These are phyloP conservation scores for Cladochytrium replicatum DNA, from an alignment of 192 early-diverging fungal genomes.

Conservation along the genomic window DNA sequence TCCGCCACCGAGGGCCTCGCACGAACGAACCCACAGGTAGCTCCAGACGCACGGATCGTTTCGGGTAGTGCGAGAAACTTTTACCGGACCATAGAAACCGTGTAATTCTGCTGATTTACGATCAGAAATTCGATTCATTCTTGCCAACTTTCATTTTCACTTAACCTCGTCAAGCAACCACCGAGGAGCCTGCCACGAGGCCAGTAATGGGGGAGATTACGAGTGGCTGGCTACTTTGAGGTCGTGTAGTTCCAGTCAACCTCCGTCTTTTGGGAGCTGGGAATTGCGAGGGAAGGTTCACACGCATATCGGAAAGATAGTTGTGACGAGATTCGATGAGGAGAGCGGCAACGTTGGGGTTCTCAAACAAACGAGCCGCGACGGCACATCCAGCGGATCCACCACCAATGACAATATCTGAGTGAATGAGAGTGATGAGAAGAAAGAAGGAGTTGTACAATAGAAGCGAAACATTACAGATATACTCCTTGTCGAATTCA, in stretches of 20 bases:
- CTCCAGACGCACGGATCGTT: not conserved
- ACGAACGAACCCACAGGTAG: too few species aligned
- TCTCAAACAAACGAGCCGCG: conserved; percentile 27
- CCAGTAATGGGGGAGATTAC: conserved; percentile 5
- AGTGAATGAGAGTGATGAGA: too few species aligned
- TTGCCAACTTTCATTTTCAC: too few species aligned
- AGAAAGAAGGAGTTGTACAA: too few species aligned
- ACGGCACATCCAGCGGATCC: conserved; percentile 25
- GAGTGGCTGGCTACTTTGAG: not conserved
- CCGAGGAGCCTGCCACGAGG: conserved; percentile 5
- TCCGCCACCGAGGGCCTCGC: too few species aligned
- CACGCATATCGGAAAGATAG: conserved; percentile 11
- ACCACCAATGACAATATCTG: conserved; percentile 28
- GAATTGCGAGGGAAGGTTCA: conserved; percentile 10
- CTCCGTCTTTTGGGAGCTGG: not conserved
- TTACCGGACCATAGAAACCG: not conserved
- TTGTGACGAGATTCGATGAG: conserved; percentile 29
- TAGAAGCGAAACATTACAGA: too few species aligned
- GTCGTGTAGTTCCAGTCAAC: conserved; percentile 13
- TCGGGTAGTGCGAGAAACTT: conserved; percentile 4
- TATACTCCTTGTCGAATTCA: too few species aligned
- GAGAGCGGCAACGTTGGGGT: conserved; percentile 26
- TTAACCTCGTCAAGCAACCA: conserved; percentile 5
- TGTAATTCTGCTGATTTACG: conserved; percentile 5
- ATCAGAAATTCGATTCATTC: too few species aligned